phyloP scores from a whole-genome alignment of 2,329 filamentous ascomycete species.

The Ophiosphaerella korrae region DNA sequence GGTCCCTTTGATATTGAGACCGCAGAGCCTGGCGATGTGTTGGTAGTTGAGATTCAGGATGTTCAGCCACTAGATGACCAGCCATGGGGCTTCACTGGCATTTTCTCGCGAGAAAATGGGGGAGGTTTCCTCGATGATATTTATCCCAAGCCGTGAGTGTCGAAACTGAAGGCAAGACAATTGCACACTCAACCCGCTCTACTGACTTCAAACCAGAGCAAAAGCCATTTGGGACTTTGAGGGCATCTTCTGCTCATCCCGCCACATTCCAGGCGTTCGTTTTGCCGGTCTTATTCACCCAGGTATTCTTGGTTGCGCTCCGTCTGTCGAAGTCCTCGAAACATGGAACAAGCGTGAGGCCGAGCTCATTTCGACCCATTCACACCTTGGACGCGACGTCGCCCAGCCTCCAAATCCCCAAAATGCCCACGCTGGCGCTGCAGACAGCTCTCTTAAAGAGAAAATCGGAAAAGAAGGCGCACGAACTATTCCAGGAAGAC shows the following conservation, averaged over 20 bases:
- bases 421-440: slow-evolving; percentile 75
- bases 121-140: slow-evolving; percentile 88
- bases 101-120: slow-evolving; percentile 81
- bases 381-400: slow-evolving; percentile 66
- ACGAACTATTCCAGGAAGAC: slow-evolving; percentile 80
- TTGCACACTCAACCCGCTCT: no score
- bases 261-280: slow-evolving; percentile 74
- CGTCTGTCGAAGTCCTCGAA: slow-evolving; percentile 74
- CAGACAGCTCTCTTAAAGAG: slow-evolving; percentile 61
- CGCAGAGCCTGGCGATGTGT: slow-evolving; percentile 81
- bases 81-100: slow-evolving; percentile 88
- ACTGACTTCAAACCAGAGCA: slow-evolving; percentile 52
- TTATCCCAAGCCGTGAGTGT: slow-evolving; percentile 75
- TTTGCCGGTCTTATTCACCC: slow-evolving; percentile 91
- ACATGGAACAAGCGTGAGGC: slow-evolving; percentile 85
- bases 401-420: slow-evolving; percentile 74
- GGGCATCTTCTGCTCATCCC: slow-evolving; percentile 79
- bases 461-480: slow-evolving; percentile 80
- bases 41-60: slow-evolving; percentile 89
- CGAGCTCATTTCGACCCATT: slow-evolving; percentile 73
- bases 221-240: slow-evolving; percentile 81
- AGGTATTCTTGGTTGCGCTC: slow-evolving; percentile 87
- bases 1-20: slow-evolving; percentile 87
- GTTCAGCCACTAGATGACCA: slow-evolving; percentile 85
- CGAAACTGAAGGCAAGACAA: no score